Conservation (phyloP, 768 basidiomycete genomes). For the Lactarius deliciosus region DNA sequence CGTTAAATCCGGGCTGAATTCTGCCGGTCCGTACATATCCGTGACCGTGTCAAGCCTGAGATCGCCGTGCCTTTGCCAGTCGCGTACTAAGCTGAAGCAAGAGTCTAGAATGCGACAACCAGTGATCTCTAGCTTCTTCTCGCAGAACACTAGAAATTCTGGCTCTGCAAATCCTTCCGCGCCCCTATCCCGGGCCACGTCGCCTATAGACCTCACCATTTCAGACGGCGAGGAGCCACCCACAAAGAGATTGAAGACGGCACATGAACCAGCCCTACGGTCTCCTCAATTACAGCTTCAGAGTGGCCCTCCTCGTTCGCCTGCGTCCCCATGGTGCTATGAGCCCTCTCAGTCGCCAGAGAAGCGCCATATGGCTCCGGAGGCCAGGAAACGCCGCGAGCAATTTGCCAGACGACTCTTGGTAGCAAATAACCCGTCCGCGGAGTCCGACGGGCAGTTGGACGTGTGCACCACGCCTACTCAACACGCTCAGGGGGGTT, state of each 20-base stretch:
- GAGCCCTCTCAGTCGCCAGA: conserved; percentile 24
- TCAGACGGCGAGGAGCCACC: conserved; percentile 26
- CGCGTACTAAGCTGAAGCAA: not conserved
- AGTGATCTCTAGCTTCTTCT: conserved; percentile 26
- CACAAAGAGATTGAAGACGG: conserved; percentile 20
- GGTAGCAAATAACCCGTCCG: conserved; percentile 11
- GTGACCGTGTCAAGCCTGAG: not conserved
- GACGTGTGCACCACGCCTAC: not conserved
- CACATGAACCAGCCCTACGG: conserved; percentile 4
- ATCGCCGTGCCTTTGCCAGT: not conserved
- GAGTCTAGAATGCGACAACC: conserved; percentile 27
- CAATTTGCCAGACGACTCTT: conserved; percentile 25
- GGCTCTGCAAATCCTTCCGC: not conserved
- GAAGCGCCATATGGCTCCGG: conserved; percentile 14
- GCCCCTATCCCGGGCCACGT: conserved; percentile 14
- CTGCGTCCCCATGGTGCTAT: conserved; percentile 25
- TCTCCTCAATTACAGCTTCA: conserved; percentile 8
- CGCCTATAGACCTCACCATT: conserved; percentile 28
- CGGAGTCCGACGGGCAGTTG: not conserved
- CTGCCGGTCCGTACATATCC: not conserved
- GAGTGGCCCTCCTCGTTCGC: not conserved
- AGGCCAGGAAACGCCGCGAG: conserved; percentile 20
- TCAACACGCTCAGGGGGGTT: conserved; percentile 15
- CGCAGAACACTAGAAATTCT: conserved; percentile 2
- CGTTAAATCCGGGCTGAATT: not conserved